Base-by-base conservation (phyloP, 371 early-diverging fungal species). In the Blakeslea trispora region DNA sequence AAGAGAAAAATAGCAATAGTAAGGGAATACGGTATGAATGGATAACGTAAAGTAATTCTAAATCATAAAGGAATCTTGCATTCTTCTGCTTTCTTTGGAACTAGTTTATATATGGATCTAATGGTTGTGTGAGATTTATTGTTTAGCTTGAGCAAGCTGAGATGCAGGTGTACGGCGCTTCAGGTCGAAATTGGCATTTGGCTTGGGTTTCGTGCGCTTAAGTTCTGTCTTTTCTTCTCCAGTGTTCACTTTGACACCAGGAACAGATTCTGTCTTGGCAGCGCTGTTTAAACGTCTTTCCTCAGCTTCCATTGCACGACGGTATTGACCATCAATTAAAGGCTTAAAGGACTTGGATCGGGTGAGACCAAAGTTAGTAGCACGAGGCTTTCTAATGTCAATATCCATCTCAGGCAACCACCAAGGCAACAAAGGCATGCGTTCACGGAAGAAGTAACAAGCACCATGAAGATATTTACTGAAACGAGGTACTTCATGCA, bases 381-480 rank as follows among this genome's bases (percentile, higher is more conserved):
- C 61, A 39, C 69, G 53, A 50, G 69, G 69, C 32, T 69, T 69
- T 22, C 69, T 61, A 28, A 69, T 64, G 37, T 69, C 69, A 24
- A 69, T 58, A 41, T 69, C 69, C 69, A 69, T 69, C 58, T 69
- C 69, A 42, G 69, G 65, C 42, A 69, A 61, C 99, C 99, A 99
- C 81, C 95, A 97, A 18, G 99, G 99, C 58, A 98, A 83, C 44
- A 94, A 80, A 31, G 84, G 81, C 47, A 98, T 92, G 39, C 85
- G 79, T 41, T 75, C 72, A 58, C 92, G 91, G 55, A 95, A 85
- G 45, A 98, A 83, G 37, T 94, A 90, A 9, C 97, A 87, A 17
- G 90, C 86, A 57, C 97, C 99, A 76, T 99, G 99, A 48, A 96
- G 84, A 75, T 93, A 99, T 75, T 99, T 99, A 55, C 91, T 91